phyloP scores from a whole-genome alignment of 371 early-diverging fungal species.

The Mycotypha africana region DNA sequence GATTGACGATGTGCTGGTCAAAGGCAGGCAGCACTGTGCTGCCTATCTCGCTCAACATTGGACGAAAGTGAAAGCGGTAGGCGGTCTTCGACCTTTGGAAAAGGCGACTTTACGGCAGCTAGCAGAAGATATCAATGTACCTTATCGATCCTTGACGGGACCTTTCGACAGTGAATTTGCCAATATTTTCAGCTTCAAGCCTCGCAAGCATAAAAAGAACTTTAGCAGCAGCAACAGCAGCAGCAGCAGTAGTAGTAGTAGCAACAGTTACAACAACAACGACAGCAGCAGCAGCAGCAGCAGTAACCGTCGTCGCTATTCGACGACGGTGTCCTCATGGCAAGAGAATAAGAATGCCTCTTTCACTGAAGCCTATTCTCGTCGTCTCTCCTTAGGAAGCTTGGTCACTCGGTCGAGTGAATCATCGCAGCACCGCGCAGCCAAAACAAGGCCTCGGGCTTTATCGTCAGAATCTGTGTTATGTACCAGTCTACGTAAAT shows the following conservation, averaged over 20 bases:
- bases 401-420: background rate
- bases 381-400: slow-evolving; percentile 16
- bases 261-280: no score
- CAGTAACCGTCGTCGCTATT: no score
- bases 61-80: slow-evolving; percentile 28
- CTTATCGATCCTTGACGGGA: slow-evolving; percentile 16
- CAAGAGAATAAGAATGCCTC: slow-evolving; percentile 1
- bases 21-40: slow-evolving; percentile 27
- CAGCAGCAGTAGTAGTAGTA: no score
- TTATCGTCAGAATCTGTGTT: slow-evolving; percentile 12
- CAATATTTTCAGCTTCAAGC: slow-evolving; percentile 23
- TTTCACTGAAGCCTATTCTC: slow-evolving; percentile 5
- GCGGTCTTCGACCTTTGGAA: slow-evolving; percentile 27
- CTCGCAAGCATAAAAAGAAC: slow-evolving; percentile 14
- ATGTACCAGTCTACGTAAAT: background rate
- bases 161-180: slow-evolving; percentile 22
- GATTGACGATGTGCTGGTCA: slow-evolving; percentile 34
- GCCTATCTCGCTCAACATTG: slow-evolving; percentile 23
- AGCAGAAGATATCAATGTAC: slow-evolving; percentile 27
- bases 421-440: no score
- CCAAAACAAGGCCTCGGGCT: slow-evolving; percentile 20
- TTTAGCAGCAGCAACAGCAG: no score
- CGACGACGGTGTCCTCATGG: no score
- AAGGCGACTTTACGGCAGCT: slow-evolving; percentile 27
- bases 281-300: no score